Evolutionary conservation across 2,329 filamentous ascomycete genomes (phyloP), one percentile per base, ranked within the genome.

Genomic region (Colletotrichum lini): DNA sequence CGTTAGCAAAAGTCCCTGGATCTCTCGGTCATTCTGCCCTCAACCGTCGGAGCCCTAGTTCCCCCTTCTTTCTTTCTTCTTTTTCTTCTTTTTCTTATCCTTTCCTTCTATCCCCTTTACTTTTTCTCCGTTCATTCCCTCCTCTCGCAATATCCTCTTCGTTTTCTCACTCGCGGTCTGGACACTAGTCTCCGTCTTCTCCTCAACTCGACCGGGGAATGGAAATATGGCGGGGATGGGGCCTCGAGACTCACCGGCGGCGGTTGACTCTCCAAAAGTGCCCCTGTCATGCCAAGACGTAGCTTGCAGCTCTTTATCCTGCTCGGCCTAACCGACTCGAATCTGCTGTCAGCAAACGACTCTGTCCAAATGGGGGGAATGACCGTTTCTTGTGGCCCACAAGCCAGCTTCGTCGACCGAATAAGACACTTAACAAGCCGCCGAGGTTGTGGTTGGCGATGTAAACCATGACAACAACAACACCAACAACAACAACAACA

Each of bases 281-380:
- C 77, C 77, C 76, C 73, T 69, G 77, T 79, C 77, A 75, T 76
- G 75, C 77, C 76, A 79, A 79, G 76, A 72, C 35, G 60, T 68
- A 63, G 52, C 23, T 45, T 57, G 57, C 67, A 60, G 66, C 65
- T 56, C 70, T 72, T 49, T 72, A 64, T 73, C 59, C 59, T 70
- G 72, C 73, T 70, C 67, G 64, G 71, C 65, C 76, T 78, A 71
- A 57, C 61, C 58, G 72, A 53, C 70, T 65, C 54, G 45, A 70
- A 18, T 65, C 53, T 74, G 57, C 66, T 23, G 75, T 78, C 70
- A 79, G 75, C 75, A 65, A 70, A 57, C 35, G 71, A 56, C 61
- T 52, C 26, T 21, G 42, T 42, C 57, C 63, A 64, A 42, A 49
- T 53, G 13, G 40, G 38, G 40, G 50, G 47, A 8, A 26, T 44